Evolutionary conservation across 306 rosid species (phyloP).

Genomic region (Rosa multiflora): DNA sequence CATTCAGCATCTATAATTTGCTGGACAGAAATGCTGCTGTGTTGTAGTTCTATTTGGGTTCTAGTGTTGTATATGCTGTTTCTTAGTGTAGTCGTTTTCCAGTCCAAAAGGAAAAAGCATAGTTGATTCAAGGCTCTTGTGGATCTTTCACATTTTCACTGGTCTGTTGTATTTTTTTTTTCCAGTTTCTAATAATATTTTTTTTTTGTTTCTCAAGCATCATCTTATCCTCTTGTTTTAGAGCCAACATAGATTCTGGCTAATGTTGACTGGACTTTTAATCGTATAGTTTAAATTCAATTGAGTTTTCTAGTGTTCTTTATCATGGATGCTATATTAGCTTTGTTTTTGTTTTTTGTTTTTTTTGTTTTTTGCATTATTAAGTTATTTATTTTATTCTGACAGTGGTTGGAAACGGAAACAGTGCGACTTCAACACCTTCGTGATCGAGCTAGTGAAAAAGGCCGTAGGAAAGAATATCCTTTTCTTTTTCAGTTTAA

Average conservation of each 20-base stretch:
- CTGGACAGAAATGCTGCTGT: background rate
- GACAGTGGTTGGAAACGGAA: conserved; percentile 95
- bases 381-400: conserved; percentile 24
- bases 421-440: conserved; percentile 87
- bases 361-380: conserved; percentile 16
- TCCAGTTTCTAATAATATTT: too few relatives aligned
- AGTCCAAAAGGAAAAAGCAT: background rate
- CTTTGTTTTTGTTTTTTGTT: conserved; percentile 4
- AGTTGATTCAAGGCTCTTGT: background rate
- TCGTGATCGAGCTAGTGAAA: conserved; percentile 99
- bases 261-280: background rate
- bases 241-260: background rate
- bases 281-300: conserved; percentile 1
- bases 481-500: conserved; percentile 44
- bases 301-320: background rate
- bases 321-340: conserved; percentile 11
- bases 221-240: conserved; percentile 5
- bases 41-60: background rate
- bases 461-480: conserved; percentile 94
- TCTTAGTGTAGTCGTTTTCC: background rate
- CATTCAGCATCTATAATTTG: background rate
- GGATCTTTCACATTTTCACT: background rate
- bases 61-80: background rate
- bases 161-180: background rate
- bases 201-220: background rate